Evolutionary conservation across 2,329 filamentous ascomycete species (phyloP).

Genomic region (Colletotrichum filicis): DNA sequence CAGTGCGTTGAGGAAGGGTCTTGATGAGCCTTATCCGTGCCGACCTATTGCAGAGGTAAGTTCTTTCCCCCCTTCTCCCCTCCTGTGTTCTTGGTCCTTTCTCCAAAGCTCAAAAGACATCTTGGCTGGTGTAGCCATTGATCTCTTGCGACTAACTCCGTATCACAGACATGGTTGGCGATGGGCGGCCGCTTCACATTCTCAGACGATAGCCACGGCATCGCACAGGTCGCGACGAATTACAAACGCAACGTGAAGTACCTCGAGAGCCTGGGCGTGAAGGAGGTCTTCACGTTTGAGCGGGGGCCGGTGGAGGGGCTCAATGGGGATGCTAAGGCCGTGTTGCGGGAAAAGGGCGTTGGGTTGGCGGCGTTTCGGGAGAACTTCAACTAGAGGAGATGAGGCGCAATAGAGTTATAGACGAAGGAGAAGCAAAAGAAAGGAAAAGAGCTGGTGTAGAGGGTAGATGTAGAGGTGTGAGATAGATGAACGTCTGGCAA

Average conservation of each 20-base stretch:
- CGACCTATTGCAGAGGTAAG: slow-evolving; percentile 79
- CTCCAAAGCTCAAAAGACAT: neutral
- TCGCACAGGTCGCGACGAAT: slow-evolving; percentile 88
- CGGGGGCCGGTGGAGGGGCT: slow-evolving; percentile 45
- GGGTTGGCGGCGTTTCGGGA: slow-evolving; percentile 52
- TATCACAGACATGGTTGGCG: slow-evolving; percentile 71
- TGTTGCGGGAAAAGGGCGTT: slow-evolving; percentile 56
- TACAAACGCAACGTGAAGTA: slow-evolving; percentile 79
- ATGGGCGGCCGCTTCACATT: slow-evolving; percentile 87
- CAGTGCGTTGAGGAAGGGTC: slow-evolving; percentile 86
- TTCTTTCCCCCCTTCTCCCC: slow-evolving; percentile 25
- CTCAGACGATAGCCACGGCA: slow-evolving; percentile 94
- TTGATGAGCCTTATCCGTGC: slow-evolving; percentile 90
- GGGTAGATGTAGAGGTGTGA: neutral
- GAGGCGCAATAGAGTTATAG: neutral
- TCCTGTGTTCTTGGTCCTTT: neutral
- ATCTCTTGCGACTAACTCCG: slow-evolving; percentile 14
- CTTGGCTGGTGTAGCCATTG: neutral
- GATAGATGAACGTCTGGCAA: neutral
- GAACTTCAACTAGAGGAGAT: slow-evolving; percentile 37
- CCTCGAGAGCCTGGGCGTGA: slow-evolving; percentile 73
- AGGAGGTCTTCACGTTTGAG: slow-evolving; percentile 68
- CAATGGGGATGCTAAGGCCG: slow-evolving; percentile 44
- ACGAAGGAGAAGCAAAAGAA: too few relatives aligned
- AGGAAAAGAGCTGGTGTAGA: neutral